phyloP scores from a whole-genome alignment of 1,284 basidiomycete species.

The Limonomyces culmigenus region DNA sequence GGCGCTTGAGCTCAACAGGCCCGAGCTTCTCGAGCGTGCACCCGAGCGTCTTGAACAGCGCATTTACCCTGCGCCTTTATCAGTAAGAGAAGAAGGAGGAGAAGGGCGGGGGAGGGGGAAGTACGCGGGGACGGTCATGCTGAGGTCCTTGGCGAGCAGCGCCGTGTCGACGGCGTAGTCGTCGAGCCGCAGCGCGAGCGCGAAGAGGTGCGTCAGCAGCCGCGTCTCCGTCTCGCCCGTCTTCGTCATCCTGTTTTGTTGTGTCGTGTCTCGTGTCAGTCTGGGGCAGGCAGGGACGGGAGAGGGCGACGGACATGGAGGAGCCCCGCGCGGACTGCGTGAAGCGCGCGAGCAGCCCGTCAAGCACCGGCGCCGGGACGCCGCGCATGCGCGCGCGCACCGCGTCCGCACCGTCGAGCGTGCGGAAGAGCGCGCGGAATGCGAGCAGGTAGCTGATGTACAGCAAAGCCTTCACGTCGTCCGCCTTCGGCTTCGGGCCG shows the following conservation, averaged over 20 bases:
- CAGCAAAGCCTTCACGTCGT: too few relatives aligned
- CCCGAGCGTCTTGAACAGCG: slow-evolving; percentile 25
- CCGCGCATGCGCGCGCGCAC: slow-evolving; percentile 36
- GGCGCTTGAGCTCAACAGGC: slow-evolving; percentile 43
- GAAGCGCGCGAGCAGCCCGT: slow-evolving; percentile 66
- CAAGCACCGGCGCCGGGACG: slow-evolving; percentile 49
- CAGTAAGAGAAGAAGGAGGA: slow-evolving; percentile 16
- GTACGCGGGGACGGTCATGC: slow-evolving; percentile 47
- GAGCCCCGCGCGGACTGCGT: slow-evolving; percentile 54
- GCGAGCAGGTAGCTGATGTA: slow-evolving; percentile 67
- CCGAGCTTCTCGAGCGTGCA: slow-evolving; percentile 52
- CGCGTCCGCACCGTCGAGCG: slow-evolving; percentile 29
- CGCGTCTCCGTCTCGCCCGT: slow-evolving; percentile 58
- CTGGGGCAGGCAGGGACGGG: too few relatives aligned
- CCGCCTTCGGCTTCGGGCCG: too few relatives aligned
- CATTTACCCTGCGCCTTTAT: slow-evolving; percentile 27
- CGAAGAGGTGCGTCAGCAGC: slow-evolving; percentile 64
- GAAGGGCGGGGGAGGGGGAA: too few relatives aligned
- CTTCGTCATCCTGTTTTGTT: slow-evolving; percentile 27
- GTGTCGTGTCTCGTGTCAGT: too few relatives aligned
- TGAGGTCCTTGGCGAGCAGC: slow-evolving; percentile 56
- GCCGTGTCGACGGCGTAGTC: slow-evolving; percentile 55
- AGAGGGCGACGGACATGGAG: slow-evolving; percentile 37
- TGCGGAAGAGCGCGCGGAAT: slow-evolving; percentile 35
- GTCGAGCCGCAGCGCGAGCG: slow-evolving; percentile 65